A percentile compares a stretch with the other conserved stretches of the same genome.
phyloP scores from a whole-genome alignment of 179 eudicot genomes.

The Dionaea muscipula region DNA sequence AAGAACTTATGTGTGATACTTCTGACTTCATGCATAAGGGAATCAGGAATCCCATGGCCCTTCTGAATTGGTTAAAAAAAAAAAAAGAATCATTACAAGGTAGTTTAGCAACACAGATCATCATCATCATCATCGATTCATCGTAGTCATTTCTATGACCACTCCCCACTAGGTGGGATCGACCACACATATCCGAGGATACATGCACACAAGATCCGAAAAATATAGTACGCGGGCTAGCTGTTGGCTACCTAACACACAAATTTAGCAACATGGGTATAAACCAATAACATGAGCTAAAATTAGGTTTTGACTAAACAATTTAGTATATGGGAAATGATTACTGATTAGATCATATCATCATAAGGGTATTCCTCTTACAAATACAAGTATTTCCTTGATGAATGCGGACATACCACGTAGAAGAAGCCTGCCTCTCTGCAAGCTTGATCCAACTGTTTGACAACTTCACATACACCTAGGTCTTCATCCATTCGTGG shows the following conservation, averaged over 20 bases:
- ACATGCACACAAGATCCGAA: too few relatives aligned
- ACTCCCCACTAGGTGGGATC: too few relatives aligned
- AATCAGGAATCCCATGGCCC: constrained; percentile 75
- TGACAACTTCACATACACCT: constrained; percentile 52
- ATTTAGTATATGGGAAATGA: not conserved
- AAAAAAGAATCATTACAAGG: not conserved
- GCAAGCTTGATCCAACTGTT: constrained; percentile 63
- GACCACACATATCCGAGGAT: too few relatives aligned
- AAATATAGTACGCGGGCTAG: too few relatives aligned
- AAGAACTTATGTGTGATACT: constrained; percentile 51
- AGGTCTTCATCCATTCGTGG: constrained; percentile 41
- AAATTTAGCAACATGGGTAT: too few relatives aligned
- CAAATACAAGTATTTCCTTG: not conserved
- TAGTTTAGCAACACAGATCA: too few relatives aligned
- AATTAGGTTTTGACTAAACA: not conserved
- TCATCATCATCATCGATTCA: too few relatives aligned
- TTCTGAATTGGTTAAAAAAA: constrained; percentile 37
- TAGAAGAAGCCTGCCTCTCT: constrained; percentile 89
- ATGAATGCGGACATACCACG: constrained; percentile 37
- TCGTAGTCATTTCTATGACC: too few relatives aligned
- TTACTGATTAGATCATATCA: not conserved
- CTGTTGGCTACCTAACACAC: too few relatives aligned
- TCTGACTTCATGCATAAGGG: constrained; percentile 53
- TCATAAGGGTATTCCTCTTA: not conserved
- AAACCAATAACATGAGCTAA: not conserved